Evolutionary conservation across 345 rosid genomes (phyloP).

Genomic region (Toxicodendron radicans): DNA sequence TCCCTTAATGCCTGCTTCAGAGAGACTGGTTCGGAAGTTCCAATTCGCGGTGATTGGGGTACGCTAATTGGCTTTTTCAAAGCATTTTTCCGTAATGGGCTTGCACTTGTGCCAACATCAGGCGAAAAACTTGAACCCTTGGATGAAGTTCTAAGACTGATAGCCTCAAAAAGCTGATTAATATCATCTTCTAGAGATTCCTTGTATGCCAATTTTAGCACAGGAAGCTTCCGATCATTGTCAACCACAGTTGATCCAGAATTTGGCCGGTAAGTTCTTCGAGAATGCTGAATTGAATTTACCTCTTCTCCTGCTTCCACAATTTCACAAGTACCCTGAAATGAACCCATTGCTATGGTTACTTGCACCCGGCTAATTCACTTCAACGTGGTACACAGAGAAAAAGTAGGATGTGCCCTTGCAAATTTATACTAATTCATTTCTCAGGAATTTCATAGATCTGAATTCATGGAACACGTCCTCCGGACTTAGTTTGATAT

Average conservation of each 20-base stretch:
- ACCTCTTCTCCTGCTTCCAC: slow-evolving; percentile 68
- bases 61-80: slow-evolving; percentile 73
- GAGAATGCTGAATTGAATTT: slow-evolving; percentile 39
- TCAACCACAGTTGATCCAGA: slow-evolving; percentile 37
- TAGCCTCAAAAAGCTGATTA: slow-evolving; percentile 83
- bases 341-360: slow-evolving; percentile 57
- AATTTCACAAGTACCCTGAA: slow-evolving; percentile 65
- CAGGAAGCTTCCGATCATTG: slow-evolving; percentile 49
- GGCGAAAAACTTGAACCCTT: slow-evolving; percentile 45
- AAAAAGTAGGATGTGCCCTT: not conserved
- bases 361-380: slow-evolving; percentile 3
- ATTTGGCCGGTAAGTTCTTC: slow-evolving; percentile 39
- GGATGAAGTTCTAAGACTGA: slow-evolving; percentile 59
- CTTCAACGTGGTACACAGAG: not conserved
- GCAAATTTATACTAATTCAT: slow-evolving; percentile 20
- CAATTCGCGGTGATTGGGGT: slow-evolving; percentile 64
- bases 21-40: slow-evolving; percentile 65
- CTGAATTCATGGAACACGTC: slow-evolving; percentile 5
- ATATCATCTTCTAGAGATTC: slow-evolving; percentile 76
- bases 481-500: not conserved
- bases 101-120: slow-evolving; percentile 53
- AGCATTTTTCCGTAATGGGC: slow-evolving; percentile 56
- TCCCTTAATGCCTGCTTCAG: slow-evolving; percentile 92
- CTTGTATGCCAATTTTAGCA: slow-evolving; percentile 51
- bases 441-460: slow-evolving; percentile 1